Evolutionary conservation across 305 asterid species (phyloP), one percentile per base, ranked within the genome.

Genomic region (Ajuga reptans): DNA sequence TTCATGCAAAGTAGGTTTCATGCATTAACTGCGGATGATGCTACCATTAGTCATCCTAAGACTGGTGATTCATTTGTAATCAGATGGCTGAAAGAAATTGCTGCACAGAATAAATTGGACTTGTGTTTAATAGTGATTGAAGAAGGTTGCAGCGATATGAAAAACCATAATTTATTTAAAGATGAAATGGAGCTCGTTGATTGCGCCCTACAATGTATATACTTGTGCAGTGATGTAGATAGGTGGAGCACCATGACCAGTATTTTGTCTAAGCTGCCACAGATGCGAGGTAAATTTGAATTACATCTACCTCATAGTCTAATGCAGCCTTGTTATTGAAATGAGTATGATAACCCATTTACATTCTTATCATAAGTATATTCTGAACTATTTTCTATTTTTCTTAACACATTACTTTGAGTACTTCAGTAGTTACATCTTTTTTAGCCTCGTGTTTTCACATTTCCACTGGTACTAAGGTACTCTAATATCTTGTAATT

Each of bases 31-130:
- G 73, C 70, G 45, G 77, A 75, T 79, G 82, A 70, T 71, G 67
- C 56, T 72, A 59, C 42, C 16, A 47, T 37, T 57, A 73, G 73
- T 65, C 71, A 79, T 69, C 77, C 79, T 70, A 74, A 68, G 63
- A 56, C 73, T 69, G 75, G 75, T 24, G 90, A 83, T 63, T 87
- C 96, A 78, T 93, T 87, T 82, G 70, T 93, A 79, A 83, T 87
- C 75, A 81, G 90, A 77, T 93, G 99, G 97, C 73, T 93, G 80
- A 87, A 84, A 79, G 99, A 89, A 83, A 79, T 86, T 37, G 90
- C 96, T 75, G 50, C 71, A 47, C 87, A 87, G 64, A 86, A 86
- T 77, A 89, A 86, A 70, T 64, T 93, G 72, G 96, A 89, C 57
- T 64, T 84, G 77, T 93, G 99, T 82, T 80, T 77, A 68, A 72